These are phyloP conservation scores for Venturia oleaginea DNA, from an alignment of 2,329 filamentous ascomycete genomes.

Conservation along the genomic window DNA sequence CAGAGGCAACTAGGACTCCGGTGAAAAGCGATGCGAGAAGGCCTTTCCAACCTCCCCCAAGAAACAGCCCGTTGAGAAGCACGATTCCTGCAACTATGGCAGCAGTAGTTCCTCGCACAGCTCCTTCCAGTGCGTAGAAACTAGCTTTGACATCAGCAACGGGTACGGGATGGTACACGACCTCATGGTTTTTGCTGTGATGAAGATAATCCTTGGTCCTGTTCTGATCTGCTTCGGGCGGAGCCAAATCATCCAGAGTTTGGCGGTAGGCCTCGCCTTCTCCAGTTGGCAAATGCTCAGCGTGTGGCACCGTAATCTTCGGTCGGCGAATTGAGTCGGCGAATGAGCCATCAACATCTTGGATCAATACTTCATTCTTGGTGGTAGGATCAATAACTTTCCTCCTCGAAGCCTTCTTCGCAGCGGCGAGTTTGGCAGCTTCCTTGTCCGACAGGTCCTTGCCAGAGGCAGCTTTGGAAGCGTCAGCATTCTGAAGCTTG, in stretches of 20 bases:
- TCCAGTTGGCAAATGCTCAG: slow-evolving; percentile 23
- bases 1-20: neutral
- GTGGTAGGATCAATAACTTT: slow-evolving; percentile 66
- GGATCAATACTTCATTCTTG: slow-evolving; percentile 57
- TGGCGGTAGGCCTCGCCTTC: neutral
- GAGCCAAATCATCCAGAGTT: slow-evolving; percentile 3
- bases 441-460: neutral
- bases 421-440: neutral
- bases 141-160: slow-evolving; percentile 1
- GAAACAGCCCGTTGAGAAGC: neutral
- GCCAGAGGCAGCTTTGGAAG: neutral
- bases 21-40: neutral
- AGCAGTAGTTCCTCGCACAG: slow-evolving; percentile 33
- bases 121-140: slow-evolving; percentile 37
- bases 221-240: neutral
- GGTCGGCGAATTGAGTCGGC: neutral
- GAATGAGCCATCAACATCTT: slow-evolving; percentile 42
- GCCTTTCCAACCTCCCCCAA: slow-evolving; percentile 1
- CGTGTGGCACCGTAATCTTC: slow-evolving; percentile 40
- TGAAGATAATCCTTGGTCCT: slow-evolving; percentile 25
- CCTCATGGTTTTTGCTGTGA: slow-evolving; percentile 6
- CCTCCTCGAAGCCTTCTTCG: slow-evolving; percentile 29
- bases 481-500: neutral
- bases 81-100: slow-evolving; percentile 31
- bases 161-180: neutral